Evolutionary conservation across 345 rosid genomes (phyloP).

Genomic region (Capsella bursapastoris): DNA sequence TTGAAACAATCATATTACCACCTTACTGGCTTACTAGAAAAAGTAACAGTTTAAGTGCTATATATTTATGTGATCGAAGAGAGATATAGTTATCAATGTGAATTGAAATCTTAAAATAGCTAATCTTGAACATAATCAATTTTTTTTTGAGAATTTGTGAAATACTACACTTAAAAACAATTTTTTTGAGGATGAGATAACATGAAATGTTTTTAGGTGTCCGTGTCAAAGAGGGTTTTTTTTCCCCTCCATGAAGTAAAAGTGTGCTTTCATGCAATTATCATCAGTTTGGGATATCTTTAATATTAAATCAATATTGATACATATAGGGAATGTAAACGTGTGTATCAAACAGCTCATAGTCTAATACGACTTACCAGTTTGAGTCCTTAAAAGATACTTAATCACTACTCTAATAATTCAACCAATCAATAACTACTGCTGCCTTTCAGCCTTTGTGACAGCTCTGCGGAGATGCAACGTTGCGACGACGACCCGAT

Average conservation of each 20-base stretch:
- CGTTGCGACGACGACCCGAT: neutral
- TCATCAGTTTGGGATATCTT: neutral
- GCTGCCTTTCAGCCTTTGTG: neutral
- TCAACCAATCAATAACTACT: neutral
- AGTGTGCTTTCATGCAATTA: conserved; percentile 1
- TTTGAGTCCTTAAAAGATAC: neutral
- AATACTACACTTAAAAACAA: neutral
- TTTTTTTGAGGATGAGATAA: neutral
- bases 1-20: neutral
- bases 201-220: neutral
- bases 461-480: neutral
- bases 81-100: neutral
- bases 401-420: neutral
- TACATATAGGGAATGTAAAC: neutral
- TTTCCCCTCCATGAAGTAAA: no score
- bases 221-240: no score
- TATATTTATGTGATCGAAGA: conserved; percentile 7
- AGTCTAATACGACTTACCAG: neutral
- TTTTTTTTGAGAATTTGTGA: neutral
- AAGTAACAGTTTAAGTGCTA: neutral
- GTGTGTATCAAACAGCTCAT: neutral
- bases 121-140: neutral
- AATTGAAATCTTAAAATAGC: neutral
- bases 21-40: neutral
- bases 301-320: neutral